phyloP scores from a whole-genome alignment of 2,329 filamentous ascomycete species.

The Alternaria solani region DNA sequence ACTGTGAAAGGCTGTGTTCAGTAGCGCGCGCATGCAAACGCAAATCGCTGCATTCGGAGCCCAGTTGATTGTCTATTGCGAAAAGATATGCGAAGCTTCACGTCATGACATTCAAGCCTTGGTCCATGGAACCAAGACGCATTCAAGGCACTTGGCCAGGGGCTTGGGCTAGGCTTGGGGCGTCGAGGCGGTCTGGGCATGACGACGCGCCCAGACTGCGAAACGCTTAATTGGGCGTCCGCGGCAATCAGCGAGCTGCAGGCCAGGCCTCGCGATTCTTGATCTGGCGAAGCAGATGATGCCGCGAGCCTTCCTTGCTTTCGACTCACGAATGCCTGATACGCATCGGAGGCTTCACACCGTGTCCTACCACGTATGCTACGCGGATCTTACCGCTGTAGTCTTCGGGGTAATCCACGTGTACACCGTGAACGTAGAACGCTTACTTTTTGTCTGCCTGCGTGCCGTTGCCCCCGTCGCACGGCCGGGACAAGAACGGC shows the following conservation, averaged over 20 bases:
- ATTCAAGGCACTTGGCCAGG: conserved; percentile 16
- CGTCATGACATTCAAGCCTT: conserved; percentile 36
- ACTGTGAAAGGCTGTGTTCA: conserved; percentile 8
- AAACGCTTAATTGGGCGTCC: conserved; percentile 29
- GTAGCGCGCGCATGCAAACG: conserved; percentile 15
- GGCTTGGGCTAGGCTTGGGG: conserved; percentile 22
- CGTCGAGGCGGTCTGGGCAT: conserved; percentile 10
- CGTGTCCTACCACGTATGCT: neutral
- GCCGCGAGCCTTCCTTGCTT: conserved; percentile 4
- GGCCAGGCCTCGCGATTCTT: neutral
- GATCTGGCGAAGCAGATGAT: conserved; percentile 10
- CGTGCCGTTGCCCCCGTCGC: neutral
- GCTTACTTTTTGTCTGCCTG: neutral
- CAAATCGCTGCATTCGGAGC: conserved; percentile 15
- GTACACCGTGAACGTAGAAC: neutral
- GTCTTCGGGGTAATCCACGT: neutral
- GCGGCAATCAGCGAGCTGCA: conserved; percentile 3
- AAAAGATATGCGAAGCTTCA: conserved; percentile 22
- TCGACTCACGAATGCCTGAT: neutral
- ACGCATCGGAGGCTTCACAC: neutral
- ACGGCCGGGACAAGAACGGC: neutral
- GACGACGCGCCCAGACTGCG: conserved; percentile 11
- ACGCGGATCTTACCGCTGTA: neutral
- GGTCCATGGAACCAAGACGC: conserved; percentile 14
- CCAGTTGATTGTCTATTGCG: neutral